Percentiles rank a stretch among this genome's conserved stretches.
Evolutionary conservation across 495 filamentous ascomycete genomes (phyloP).

Genomic region (Aspergillus sclerotiicarbonarius): DNA sequence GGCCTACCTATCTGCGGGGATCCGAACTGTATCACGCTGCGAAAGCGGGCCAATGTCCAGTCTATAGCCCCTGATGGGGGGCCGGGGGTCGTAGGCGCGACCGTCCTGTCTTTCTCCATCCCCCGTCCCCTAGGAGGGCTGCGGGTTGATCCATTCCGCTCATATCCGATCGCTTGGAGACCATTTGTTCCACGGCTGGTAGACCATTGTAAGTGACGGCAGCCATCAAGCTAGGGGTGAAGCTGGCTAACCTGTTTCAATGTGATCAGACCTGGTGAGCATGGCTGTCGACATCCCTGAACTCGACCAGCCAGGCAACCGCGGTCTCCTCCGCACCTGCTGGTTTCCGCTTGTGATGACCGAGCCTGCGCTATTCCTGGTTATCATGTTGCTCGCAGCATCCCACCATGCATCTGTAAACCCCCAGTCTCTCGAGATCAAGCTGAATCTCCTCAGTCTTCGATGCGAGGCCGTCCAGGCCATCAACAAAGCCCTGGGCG

Average conservation of each 20-base stretch:
- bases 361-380: conserved; percentile 40
- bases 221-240: not conserved
- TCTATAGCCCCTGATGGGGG: too few species aligned
- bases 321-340: conserved; percentile 37
- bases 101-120: not conserved
- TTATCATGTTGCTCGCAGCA: conserved; percentile 43
- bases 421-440: conserved; percentile 11
- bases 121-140: conserved; percentile 30
- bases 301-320: conserved; percentile 34
- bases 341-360: conserved; percentile 48
- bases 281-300: conserved; percentile 49
- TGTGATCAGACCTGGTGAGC: conserved; percentile 33
- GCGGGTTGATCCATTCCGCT: conserved; percentile 38
- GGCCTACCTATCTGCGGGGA: conserved; percentile 3
- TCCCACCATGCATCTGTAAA: conserved; percentile 37
- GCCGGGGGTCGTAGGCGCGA: not conserved
- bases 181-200: conserved; percentile 31
- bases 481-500: conserved; percentile 32
- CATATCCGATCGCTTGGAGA: conserved; percentile 29
- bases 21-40: not conserved
- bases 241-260: not conserved
- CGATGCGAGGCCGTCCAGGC: conserved; percentile 32
- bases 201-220: conserved; percentile 36
- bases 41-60: not conserved
- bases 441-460: conserved; percentile 33